A percentile compares a stretch with the other conserved stretches of the same genome.
Conservation (phyloP, 495 filamentous ascomycete genomes). For the Pyrenula massariospora region DNA sequence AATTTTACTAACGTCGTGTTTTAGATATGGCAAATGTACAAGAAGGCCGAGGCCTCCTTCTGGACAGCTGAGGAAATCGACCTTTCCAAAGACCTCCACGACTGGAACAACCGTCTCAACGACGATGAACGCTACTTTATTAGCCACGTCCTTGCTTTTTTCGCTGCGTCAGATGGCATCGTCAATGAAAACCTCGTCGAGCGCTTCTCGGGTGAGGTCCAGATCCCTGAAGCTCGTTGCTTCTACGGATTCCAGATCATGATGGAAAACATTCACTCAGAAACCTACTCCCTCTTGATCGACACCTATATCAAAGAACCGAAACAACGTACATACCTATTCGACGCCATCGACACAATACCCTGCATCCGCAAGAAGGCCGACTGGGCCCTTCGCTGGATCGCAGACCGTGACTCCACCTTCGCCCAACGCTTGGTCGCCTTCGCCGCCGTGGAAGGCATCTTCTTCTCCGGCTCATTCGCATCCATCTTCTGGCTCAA, state of each 20-base stretch:
- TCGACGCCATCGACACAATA: conserved; percentile 96
- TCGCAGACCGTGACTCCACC: conserved; percentile 79
- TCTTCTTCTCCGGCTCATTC: conserved; percentile 99
- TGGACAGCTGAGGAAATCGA: conserved; percentile 99
- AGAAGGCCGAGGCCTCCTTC: conserved; percentile 99
- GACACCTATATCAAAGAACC: conserved; percentile 99
- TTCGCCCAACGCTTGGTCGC: conserved; percentile 93
- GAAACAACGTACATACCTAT: conserved; percentile 86
- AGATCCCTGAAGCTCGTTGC: conserved; percentile 95
- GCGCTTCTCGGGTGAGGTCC: conserved; percentile 94
- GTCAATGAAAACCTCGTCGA: conserved; percentile 99
- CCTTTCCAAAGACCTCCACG: conserved; percentile 94
- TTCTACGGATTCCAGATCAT: conserved; percentile 99
- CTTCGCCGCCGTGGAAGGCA: conserved; percentile 96
- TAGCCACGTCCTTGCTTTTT: conserved; percentile 97
- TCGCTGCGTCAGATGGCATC: conserved; percentile 97
- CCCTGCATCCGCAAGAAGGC: conserved; percentile 96
- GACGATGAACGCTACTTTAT: conserved; percentile 97
- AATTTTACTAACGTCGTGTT: conserved; percentile 5
- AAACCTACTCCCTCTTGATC: conserved; percentile 98
- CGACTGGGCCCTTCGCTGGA: conserved; percentile 94
- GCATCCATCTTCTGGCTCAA: conserved; percentile 99
- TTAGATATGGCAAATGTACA: conserved; percentile 99
- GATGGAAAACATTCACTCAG: conserved; percentile 99
- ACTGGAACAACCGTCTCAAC: conserved; percentile 96